Evolutionary conservation across 2,329 filamentous ascomycete genomes (phyloP).

Genomic region (Fusarium pseudograminearum): DNA sequence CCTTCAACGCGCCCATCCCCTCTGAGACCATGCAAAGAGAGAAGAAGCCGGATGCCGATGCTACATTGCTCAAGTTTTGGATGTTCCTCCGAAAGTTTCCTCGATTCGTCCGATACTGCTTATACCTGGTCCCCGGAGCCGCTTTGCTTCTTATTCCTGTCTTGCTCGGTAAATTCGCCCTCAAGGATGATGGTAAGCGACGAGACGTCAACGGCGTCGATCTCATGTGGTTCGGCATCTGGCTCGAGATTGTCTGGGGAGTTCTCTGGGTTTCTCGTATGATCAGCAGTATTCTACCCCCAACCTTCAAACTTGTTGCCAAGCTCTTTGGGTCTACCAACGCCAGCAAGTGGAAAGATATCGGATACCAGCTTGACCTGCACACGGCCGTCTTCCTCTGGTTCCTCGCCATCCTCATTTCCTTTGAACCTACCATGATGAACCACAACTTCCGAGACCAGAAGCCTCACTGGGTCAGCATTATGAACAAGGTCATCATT

Average conservation of each 20-base stretch:
- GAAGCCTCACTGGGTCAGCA: slow-evolving; percentile 76
- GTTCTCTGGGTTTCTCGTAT: slow-evolving; percentile 83
- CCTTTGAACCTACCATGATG: slow-evolving; percentile 85
- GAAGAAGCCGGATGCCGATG: slow-evolving; percentile 52
- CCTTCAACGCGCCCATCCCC: slow-evolving; percentile 56
- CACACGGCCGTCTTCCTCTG: slow-evolving; percentile 90
- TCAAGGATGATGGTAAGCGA: slow-evolving; percentile 51
- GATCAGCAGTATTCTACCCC: slow-evolving; percentile 63
- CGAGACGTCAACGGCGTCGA: slow-evolving; percentile 71
- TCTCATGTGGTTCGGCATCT: slow-evolving; percentile 92
- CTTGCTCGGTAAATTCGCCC: slow-evolving; percentile 58
- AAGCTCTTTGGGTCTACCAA: slow-evolving; percentile 85
- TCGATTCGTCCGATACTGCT: slow-evolving; percentile 61
- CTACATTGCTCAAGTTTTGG: slow-evolving; percentile 57
- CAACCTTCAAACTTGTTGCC: slow-evolving; percentile 64
- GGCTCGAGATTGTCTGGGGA: slow-evolving; percentile 94
- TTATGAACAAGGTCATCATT: slow-evolving; percentile 87
- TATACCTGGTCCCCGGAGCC: slow-evolving; percentile 62
- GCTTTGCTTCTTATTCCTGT: slow-evolving; percentile 61
- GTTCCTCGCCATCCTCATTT: slow-evolving; percentile 88
- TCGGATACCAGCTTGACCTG: slow-evolving; percentile 86
- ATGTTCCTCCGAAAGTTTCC: slow-evolving; percentile 62
- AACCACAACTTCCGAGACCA: slow-evolving; percentile 55
- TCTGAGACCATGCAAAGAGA: slow-evolving; percentile 44
- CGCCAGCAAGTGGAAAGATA: slow-evolving; percentile 91